Evolutionary conservation across 2,329 filamentous ascomycete species (phyloP), one percentile per base, ranked within the genome.

Genomic region (Paecilomyces variotii): DNA sequence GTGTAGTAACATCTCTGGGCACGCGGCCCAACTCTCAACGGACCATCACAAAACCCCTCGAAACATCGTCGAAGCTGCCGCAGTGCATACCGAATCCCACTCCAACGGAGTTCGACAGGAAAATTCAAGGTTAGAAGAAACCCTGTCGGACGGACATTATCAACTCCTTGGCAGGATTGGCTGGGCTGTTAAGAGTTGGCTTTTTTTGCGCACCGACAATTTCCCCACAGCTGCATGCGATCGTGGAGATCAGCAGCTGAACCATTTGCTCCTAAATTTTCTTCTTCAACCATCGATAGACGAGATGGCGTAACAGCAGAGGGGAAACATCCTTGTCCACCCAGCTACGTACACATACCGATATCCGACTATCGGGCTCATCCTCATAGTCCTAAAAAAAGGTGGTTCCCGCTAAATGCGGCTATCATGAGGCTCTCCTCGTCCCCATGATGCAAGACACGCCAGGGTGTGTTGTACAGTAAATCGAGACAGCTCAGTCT

Each of bases 341-440:
- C n/a, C 39, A 45, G 39, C 39, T 10, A 45, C 30, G 30, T 32
- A 32, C 11, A 10, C 7, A 32, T 10, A 10, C 30, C 30, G 39
- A n/a, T 45, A 19, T 9, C 35, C n/a, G 39, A n/a, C 12, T 30
- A 53, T 27, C 24, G 11, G 45, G 9, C 45, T 12, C 27, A 27
- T n/a, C 25, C 51, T 27, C 51, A 27, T 27, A 26, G n/a, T 39
- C 10, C 35, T 56, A 57, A 51, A 59, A 51, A 59, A 54, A 57
- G 50, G 58, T 35, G 59, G 56, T 60, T 59, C 55, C 59, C 53
- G 59, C 30, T 19, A 45, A 45, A 7, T 45, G 39, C 39, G 39
- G 39, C 39, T 45, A 19, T 45, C 39, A 45, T 45, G 39, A 45
- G 39, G 39, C n/a, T 45, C 32, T 34, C 39, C n/a, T 45, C 39